These are phyloP conservation scores for Cryphonectria japonica DNA, from an alignment of 2,329 filamentous ascomycete genomes.

Conservation along the genomic window DNA sequence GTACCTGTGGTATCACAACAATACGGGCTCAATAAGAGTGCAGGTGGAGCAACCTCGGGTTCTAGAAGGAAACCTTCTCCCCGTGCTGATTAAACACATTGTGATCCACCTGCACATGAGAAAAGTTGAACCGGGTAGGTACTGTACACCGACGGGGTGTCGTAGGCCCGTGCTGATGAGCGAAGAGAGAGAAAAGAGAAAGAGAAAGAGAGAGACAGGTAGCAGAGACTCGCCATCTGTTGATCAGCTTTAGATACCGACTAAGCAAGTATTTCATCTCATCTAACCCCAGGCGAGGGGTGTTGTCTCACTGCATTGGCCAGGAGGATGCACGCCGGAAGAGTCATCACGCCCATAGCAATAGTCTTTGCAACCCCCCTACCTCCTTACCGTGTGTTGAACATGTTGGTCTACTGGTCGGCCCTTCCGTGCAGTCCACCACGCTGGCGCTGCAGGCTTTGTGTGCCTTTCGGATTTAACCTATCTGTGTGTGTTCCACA, in stretches of 20 bases:
- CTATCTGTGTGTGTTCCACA: conserved; percentile 1
- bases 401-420: not conserved
- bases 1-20: not conserved
- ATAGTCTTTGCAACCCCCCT: not conserved
- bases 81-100: not conserved
- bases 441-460: not conserved
- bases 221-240: too few species aligned
- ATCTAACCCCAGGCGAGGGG: not conserved
- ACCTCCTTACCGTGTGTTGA: not conserved
- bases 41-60: not conserved
- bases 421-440: not conserved
- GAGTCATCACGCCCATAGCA: not conserved
- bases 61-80: not conserved
- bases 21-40: not conserved
- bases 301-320: not conserved
- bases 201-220: too few species aligned
- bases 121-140: not conserved
- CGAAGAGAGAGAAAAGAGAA: too few species aligned
- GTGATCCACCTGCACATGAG: not conserved
- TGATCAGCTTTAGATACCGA: too few species aligned
- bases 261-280: too few species aligned
- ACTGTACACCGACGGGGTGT: not conserved
- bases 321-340: not conserved
- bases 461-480: not conserved
- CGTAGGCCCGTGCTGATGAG: not conserved